A percentile compares a stretch with the other conserved stretches of the same genome.
Evolutionary conservation across 2,329 filamentous ascomycete species (phyloP).

Genomic region (Hymenotorrendiella dingleyae): DNA sequence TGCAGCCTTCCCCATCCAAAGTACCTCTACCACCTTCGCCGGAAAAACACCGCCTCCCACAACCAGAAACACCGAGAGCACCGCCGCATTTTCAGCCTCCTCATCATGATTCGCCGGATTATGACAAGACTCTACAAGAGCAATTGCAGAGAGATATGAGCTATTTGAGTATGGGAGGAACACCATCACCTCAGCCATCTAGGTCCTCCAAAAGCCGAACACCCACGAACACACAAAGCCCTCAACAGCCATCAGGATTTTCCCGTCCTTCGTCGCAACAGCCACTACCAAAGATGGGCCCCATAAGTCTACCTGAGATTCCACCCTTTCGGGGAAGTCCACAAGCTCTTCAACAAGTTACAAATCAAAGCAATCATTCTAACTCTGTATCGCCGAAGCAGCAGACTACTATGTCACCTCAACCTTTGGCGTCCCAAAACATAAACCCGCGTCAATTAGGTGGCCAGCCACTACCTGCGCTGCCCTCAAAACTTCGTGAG

Average conservation of each 20-base stretch:
- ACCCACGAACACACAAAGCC: constrained; percentile 18
- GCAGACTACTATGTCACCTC: constrained; percentile 17
- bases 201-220: constrained; percentile 16
- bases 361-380: constrained; percentile 27
- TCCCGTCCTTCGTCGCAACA: constrained; percentile 30
- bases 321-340: constrained; percentile 29
- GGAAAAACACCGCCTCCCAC: constrained; percentile 37
- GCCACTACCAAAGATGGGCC: constrained; percentile 30
- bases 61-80: constrained; percentile 43
- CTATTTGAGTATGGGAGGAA: constrained; percentile 43
- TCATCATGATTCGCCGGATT: constrained; percentile 49
- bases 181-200: constrained; percentile 24
- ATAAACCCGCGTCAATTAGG: constrained; percentile 21
- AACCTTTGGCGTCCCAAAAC: constrained; percentile 22
- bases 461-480: constrained; percentile 28
- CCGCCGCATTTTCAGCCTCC: constrained; percentile 38
- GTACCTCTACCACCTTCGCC: constrained; percentile 56
- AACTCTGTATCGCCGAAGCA: constrained; percentile 24
- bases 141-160: constrained; percentile 60
- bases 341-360: constrained; percentile 26
- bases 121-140: constrained; percentile 54
- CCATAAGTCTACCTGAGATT: constrained; percentile 33
- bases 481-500: constrained; percentile 30
- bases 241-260: constrained; percentile 15
- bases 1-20: constrained; percentile 48